A percentile compares a stretch with the other conserved stretches of the same genome.
Evolutionary conservation across 805 yeast species (phyloP).

Genomic region (Candida pini): DNA sequence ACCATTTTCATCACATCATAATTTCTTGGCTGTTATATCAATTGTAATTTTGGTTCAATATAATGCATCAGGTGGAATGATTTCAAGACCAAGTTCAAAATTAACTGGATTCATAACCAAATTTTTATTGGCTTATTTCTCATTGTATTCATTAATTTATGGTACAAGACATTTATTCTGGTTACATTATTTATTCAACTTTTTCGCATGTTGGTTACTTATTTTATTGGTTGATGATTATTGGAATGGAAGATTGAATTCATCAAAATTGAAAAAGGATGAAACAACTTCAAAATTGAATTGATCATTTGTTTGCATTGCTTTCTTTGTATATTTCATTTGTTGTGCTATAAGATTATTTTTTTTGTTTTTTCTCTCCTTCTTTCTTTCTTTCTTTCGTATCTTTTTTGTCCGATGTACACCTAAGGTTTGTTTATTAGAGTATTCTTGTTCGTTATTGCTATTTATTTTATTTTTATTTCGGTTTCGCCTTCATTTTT

Average conservation of each 20-base stretch:
- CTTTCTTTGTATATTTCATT: not conserved
- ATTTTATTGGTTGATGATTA: constrained; percentile 19
- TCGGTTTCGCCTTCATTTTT: not conserved
- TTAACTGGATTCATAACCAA: constrained; percentile 30
- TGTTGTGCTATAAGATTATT: not conserved
- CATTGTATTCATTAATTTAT: constrained; percentile 58
- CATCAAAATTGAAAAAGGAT: constrained; percentile 11
- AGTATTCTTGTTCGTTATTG: too few relatives aligned
- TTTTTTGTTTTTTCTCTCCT: not conserved
- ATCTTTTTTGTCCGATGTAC: not conserved
- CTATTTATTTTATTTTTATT: not conserved
- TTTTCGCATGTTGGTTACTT: constrained; percentile 50
- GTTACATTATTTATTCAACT: constrained; percentile 72
- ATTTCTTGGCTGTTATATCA: constrained; percentile 71
- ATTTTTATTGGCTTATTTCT: constrained; percentile 43
- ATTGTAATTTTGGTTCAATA: constrained; percentile 54
- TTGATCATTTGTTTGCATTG: constrained; percentile 1
- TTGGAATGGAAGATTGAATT: constrained; percentile 15
- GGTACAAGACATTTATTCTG: constrained; percentile 83
- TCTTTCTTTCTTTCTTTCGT: not conserved
- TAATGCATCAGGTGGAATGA: constrained; percentile 42
- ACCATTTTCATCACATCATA: constrained; percentile 84
- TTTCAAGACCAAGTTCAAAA: constrained; percentile 32
- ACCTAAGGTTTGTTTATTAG: too few relatives aligned
- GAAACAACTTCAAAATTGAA: constrained; percentile 17